Evolutionary conservation across 2,329 filamentous ascomycete species (phyloP).

Genomic region (Aureobasidium sp.): DNA sequence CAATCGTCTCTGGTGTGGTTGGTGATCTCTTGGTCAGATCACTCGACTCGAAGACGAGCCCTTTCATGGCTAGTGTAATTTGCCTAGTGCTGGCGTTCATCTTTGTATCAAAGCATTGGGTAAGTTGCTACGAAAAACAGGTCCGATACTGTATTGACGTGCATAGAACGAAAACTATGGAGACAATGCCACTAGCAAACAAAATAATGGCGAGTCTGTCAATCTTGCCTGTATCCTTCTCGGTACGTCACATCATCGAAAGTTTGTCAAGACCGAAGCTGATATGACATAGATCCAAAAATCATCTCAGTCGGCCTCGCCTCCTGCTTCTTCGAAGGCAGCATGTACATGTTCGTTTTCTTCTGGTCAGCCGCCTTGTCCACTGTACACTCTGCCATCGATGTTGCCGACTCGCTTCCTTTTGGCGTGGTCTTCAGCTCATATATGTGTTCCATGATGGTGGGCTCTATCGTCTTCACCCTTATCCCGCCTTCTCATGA

Average conservation of each 20-base stretch:
- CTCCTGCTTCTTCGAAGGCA: conserved; percentile 54
- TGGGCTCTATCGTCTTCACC: conserved; percentile 51
- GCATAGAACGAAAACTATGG: conserved; percentile 47
- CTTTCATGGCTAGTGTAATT: conserved; percentile 43
- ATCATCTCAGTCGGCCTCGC: conserved; percentile 47
- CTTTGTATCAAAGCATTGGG: conserved; percentile 45
- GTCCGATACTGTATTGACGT: background rate
- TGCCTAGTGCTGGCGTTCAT: conserved; percentile 40
- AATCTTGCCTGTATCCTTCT: background rate
- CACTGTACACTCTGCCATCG: conserved; percentile 19
- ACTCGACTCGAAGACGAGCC: conserved; percentile 45
- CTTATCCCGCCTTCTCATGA: conserved; percentile 28
- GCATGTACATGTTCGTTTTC: conserved; percentile 58
- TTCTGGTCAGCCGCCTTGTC: conserved; percentile 53
- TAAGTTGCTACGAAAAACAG: conserved; percentile 26
- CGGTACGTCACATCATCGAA: background rate
- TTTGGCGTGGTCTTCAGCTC: conserved; percentile 51
- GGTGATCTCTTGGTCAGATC: conserved; percentile 46
- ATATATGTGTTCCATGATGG: conserved; percentile 55
- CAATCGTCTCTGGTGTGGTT: conserved; percentile 47
- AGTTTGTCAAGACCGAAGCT: background rate
- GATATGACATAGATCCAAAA: conserved; percentile 33
- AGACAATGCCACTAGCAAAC: conserved; percentile 16
- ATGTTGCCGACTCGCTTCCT: conserved; percentile 21
- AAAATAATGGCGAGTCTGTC: background rate